Evolutionary conservation across 192 early-diverging fungal genomes (phyloP).

Genomic region (Rhizophlyctis rosea): DNA sequence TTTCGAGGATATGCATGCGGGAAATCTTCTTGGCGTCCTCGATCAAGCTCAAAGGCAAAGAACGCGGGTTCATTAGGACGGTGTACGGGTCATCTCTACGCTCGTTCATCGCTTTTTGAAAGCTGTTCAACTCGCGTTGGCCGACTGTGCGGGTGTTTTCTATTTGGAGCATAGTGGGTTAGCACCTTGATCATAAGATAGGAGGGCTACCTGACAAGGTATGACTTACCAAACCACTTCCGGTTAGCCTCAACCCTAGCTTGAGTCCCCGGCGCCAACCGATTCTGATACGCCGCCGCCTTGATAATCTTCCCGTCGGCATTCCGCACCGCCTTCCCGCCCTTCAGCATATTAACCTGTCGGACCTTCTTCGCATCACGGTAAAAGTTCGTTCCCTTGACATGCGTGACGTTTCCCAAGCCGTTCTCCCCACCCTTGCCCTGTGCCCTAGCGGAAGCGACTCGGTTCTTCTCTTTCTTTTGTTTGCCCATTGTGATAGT

Average conservation of each 20-base stretch:
- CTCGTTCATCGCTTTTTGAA: constrained; percentile 83
- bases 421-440: constrained; percentile 6
- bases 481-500: constrained; percentile 42
- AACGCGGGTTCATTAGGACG: constrained; percentile 87
- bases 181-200: constrained; percentile 2
- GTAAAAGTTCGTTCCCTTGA: constrained; percentile 99
- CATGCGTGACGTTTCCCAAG: constrained; percentile 46
- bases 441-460: constrained; percentile 15
- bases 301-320: constrained; percentile 87
- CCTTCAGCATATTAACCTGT: constrained; percentile 90
- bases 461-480: constrained; percentile 43
- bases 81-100: constrained; percentile 94
- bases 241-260: constrained; percentile 92
- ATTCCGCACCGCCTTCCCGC: constrained; percentile 80
- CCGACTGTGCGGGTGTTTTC: constrained; percentile 96
- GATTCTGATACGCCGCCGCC: constrained; percentile 84
- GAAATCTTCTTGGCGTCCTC: constrained; percentile 68
- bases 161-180: constrained; percentile 23
- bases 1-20: constrained; percentile 92
- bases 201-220: neutral
- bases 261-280: constrained; percentile 58
- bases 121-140: constrained; percentile 87
- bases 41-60: constrained; percentile 92
- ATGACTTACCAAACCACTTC: constrained; percentile 85
- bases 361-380: constrained; percentile 92